These are phyloP conservation scores for Heliosperma pusillum DNA, from an alignment of 148 eudicot genomes.

Conservation along the genomic window DNA sequence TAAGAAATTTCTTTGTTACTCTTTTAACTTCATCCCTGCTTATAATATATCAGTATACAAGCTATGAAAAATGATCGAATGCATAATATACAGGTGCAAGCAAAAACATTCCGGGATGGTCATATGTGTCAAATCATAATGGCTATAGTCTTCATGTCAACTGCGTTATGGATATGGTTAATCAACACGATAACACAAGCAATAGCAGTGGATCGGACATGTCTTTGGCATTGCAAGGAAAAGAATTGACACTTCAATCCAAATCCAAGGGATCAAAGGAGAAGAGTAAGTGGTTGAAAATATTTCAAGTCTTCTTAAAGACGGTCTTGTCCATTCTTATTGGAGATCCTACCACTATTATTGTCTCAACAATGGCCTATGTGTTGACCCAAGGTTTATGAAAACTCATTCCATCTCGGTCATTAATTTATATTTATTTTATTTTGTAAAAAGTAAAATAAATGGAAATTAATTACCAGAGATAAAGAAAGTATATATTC, in stretches of 20 bases:
- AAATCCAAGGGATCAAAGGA: not conserved
- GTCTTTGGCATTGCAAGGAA: not conserved
- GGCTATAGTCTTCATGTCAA: slow-evolving; percentile 20
- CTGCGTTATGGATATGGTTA: slow-evolving; percentile 21
- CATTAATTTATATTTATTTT: too few species aligned
- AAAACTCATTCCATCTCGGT: not conserved
- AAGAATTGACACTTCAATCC: not conserved
- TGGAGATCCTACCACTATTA: slow-evolving; percentile 24
- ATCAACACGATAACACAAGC: not conserved
- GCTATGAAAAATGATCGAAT: too few species aligned
- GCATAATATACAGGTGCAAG: slow-evolving; percentile 10
- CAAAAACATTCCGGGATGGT: slow-evolving; percentile 15
- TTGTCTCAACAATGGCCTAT: slow-evolving; percentile 20
- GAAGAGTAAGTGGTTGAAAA: slow-evolving; percentile 10
- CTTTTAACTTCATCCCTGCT: not conserved
- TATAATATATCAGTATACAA: too few species aligned
- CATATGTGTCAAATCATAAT: slow-evolving; percentile 1
- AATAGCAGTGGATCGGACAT: not conserved
- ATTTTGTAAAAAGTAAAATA: too few species aligned
- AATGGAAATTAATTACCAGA: too few species aligned
- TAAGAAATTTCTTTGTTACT: too few species aligned
- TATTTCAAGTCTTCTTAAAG: slow-evolving; percentile 13
- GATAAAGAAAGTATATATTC: too few species aligned
- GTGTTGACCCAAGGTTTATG: slow-evolving; percentile 13
- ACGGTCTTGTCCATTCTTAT: slow-evolving; percentile 21